Evolutionary conservation across 257 asterid genomes (phyloP).

Genomic region (Oldenlandia corymbosa): DNA sequence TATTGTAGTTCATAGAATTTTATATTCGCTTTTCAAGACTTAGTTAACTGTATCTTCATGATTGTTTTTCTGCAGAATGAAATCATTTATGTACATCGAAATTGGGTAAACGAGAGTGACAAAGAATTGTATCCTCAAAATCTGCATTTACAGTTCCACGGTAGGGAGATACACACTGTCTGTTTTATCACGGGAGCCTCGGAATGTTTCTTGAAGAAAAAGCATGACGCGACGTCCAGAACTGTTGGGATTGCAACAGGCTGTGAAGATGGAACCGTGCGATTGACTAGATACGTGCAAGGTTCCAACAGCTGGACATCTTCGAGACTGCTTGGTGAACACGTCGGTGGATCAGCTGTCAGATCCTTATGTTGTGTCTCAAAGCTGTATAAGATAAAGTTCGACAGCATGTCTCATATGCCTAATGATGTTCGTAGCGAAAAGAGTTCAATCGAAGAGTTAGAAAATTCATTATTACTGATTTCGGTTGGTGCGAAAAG

Average conservation of each 20-base stretch:
- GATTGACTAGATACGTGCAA: constrained; percentile 69
- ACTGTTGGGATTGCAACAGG: constrained; percentile 85
- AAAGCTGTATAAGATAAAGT: constrained; percentile 42
- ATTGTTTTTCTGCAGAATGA: constrained; percentile 57
- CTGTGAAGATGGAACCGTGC: constrained; percentile 97
- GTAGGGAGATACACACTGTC: constrained; percentile 87
- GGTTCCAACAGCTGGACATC: constrained; percentile 61
- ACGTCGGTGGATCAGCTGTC: constrained; percentile 96
- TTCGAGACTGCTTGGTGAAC: constrained; percentile 88
- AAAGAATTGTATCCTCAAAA: constrained; percentile 65
- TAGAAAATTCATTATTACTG: constrained; percentile 45
- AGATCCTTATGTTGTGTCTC: constrained; percentile 73
- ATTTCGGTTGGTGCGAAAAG: constrained; percentile 96
- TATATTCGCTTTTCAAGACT: no score
- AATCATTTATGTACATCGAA: constrained; percentile 57
- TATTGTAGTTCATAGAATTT: no score
- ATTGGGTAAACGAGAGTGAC: constrained; percentile 54
- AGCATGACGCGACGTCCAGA: constrained; percentile 28
- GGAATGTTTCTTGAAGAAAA: constrained; percentile 30
- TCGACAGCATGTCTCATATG: constrained; percentile 30
- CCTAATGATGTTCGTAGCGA: constrained; percentile 27
- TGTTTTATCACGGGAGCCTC: constrained; percentile 51
- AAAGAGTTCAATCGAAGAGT: constrained; percentile 32
- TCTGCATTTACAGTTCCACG: constrained; percentile 92
- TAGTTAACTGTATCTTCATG: neutral